A percentile compares a stretch with the other conserved stretches of the same genome.
These are phyloP conservation scores for Pseudotulostoma volvatum DNA, from an alignment of 495 filamentous ascomycete genomes.

Conservation along the genomic window DNA sequence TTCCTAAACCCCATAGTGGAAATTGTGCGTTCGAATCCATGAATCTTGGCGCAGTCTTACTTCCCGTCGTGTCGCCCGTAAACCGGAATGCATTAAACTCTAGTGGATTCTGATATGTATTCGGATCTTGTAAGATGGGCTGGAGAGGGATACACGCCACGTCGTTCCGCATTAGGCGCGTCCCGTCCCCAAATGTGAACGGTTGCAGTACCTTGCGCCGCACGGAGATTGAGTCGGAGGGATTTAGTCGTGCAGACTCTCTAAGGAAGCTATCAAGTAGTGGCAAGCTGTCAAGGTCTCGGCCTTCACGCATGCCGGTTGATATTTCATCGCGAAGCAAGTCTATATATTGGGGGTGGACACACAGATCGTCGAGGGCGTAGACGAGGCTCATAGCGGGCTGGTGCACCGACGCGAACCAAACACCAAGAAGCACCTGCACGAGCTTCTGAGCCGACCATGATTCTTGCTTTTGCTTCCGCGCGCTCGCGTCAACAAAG, in stretches of 20 bases:
- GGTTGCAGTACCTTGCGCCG: conserved; percentile 1
- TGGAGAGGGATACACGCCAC: not conserved
- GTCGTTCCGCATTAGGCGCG: not conserved
- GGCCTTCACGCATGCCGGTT: not conserved
- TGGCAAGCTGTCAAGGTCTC: conserved; percentile 1
- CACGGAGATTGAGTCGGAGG: conserved; percentile 7
- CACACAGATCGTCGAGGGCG: conserved; percentile 5
- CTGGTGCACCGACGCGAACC: conserved; percentile 1
- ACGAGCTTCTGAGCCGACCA: not conserved
- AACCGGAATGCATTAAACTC: conserved; percentile 1
- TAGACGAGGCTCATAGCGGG: not conserved
- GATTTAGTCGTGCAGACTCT: conserved; percentile 25
- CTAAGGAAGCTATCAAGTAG: conserved; percentile 31
- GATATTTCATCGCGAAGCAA: conserved; percentile 6
- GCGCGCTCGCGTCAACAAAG: not conserved
- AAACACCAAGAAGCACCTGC: not conserved
- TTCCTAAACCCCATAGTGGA: conserved; percentile 4
- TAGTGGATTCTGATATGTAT: conserved; percentile 1
- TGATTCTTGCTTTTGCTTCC: not conserved
- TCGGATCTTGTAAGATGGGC: not conserved
- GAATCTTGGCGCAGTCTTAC: conserved; percentile 1
- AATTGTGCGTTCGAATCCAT: conserved; percentile 2
- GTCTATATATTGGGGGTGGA: conserved; percentile 7
- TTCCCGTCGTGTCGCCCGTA: not conserved
- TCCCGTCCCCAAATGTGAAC: not conserved